A percentile compares a stretch with the other conserved stretches of the same genome.
Conservation (phyloP, 352 stramenopile species). For the Pythium plurisporium region DNA sequence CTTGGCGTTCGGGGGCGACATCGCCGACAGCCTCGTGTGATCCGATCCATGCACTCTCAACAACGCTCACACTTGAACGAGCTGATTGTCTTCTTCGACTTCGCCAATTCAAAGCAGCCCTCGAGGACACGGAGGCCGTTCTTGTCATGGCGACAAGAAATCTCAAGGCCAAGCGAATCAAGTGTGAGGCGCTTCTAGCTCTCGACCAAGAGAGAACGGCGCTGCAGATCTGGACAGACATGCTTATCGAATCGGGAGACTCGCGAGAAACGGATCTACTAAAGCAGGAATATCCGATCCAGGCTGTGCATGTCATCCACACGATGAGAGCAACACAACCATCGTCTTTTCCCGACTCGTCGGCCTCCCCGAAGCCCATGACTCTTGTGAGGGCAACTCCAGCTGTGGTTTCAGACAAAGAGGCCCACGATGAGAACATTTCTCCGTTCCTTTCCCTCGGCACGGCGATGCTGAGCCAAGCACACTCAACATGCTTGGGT, state of each 20-base stretch:
- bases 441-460: no score
- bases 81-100: neutral
- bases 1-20: neutral
- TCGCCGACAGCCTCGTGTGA: neutral
- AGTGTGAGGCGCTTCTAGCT: conserved; percentile 1
- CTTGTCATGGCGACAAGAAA: neutral
- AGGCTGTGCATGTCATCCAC: neutral
- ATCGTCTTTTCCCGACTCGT: no score
- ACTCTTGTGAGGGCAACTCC: no score
- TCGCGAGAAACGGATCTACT: neutral
- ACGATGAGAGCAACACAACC: no score
- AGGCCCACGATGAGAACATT: no score
- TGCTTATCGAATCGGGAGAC: neutral
- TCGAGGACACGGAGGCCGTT: neutral
- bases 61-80: neutral
- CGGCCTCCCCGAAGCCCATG: no score
- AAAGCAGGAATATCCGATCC: neutral
- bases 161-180: neutral
- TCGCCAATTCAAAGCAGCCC: neutral
- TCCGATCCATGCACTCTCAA: neutral
- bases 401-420: no score
- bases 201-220: neutral
- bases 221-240: neutral
- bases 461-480: no score
- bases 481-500: no score